Evolutionary conservation across 2,329 filamentous ascomycete species (phyloP), one percentile per base, ranked within the genome.

Genomic region (Emergomyces orientalis): DNA sequence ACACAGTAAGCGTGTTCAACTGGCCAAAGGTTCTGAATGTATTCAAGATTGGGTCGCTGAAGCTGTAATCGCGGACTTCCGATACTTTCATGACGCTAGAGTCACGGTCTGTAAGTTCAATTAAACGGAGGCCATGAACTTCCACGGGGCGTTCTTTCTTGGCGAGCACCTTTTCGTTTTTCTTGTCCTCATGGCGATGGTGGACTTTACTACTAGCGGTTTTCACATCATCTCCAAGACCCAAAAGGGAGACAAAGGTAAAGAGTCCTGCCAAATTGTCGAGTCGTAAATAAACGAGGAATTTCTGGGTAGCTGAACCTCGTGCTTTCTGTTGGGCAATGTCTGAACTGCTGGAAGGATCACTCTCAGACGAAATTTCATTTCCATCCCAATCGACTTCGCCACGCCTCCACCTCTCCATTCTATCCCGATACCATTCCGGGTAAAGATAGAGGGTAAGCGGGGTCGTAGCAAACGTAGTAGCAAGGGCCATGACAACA

Each of bases 31-130:
- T 90, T 57, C 89, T 86, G 81, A 97, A 97, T 0, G 90, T 89
- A 72, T 96, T 96, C 62, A 97, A 86, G 3, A 97, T 87, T 0
- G 93, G 91, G 70, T 97, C 93, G 69, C 84, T 82, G 7, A 83
- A 80, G 32, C 84, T 84, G 65, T 86, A 84, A 58, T 94, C 90
- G 47, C 91, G 88, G 2, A 88, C 82, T 71, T 95, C 91, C 0
- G 91, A 88, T 13, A 96, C 90, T 69, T 90, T 88, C 93, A 97
- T 97, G 69, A 97, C 93, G 22, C 91, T 92, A 0, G 93, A 97
- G 51, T 90, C 89, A 82, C 93, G 91, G 69, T 97, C 92, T 0
- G 90, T 95, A 14, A 97, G 83, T 71, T 95, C 90, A 58, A 95
- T 77, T 19, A 97, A 82, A 17, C 92, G 88, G n/a, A 96, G 78